Evolutionary conservation across 768 basidiomycete genomes (phyloP).

Genomic region (Mycena sanguinolenta): DNA sequence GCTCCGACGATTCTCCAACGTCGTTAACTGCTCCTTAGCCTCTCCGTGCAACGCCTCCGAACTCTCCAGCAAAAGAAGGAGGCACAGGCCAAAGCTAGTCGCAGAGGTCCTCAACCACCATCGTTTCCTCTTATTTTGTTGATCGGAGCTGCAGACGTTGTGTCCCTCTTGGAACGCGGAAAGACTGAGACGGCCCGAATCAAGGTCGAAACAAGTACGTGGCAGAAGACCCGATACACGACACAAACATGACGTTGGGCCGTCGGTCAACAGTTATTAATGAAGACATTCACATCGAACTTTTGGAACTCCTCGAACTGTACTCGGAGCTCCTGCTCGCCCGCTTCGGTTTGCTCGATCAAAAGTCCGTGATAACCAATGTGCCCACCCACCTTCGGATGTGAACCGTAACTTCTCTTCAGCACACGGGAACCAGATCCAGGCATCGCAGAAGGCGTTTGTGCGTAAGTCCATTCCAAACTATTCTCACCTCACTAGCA

Average conservation of each 20-base stretch:
- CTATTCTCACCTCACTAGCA: slow-evolving; percentile 4
- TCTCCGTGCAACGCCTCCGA: slow-evolving; percentile 87
- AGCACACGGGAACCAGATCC: slow-evolving; percentile 90
- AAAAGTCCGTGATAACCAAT: slow-evolving; percentile 79
- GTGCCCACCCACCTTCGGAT: slow-evolving; percentile 29
- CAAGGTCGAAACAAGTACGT: slow-evolving; percentile 86
- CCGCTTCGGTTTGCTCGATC: slow-evolving; percentile 92
- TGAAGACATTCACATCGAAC: slow-evolving; percentile 87
- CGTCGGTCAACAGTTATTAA: slow-evolving; percentile 73
- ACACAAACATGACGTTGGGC: slow-evolving; percentile 13
- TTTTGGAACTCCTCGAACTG: slow-evolving; percentile 92
- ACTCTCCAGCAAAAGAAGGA: slow-evolving; percentile 94
- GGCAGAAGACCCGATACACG: slow-evolving; percentile 38
- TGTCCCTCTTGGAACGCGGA: slow-evolving; percentile 80
- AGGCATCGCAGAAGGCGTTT: slow-evolving; percentile 88
- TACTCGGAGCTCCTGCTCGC: slow-evolving; percentile 96
- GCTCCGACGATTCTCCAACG: slow-evolving; percentile 20
- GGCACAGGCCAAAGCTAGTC: slow-evolving; percentile 77
- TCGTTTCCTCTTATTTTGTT: slow-evolving; percentile 1
- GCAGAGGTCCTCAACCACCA: slow-evolving; percentile 59
- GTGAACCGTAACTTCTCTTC: slow-evolving; percentile 20
- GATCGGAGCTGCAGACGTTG: slow-evolving; percentile 64
- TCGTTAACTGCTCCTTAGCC: slow-evolving; percentile 54
- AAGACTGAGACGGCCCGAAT: slow-evolving; percentile 89
- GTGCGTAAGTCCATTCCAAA: slow-evolving; percentile 45